Evolutionary conservation across 179 eudicot species (phyloP).

Genomic region (Heliamphora pulchella): DNA sequence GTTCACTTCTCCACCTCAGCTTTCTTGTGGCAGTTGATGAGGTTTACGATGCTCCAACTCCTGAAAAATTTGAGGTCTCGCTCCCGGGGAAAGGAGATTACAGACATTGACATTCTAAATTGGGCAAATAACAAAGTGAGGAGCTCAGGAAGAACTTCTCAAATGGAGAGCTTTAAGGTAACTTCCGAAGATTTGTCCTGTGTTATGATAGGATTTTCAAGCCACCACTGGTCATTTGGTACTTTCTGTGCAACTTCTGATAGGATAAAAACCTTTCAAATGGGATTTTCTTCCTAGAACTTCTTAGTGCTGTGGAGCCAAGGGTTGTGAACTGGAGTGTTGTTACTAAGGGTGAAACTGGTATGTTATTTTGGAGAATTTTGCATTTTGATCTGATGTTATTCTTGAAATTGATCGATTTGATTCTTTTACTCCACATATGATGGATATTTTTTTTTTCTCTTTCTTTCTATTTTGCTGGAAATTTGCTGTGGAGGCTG

Average conservation of each 20-base stretch:
- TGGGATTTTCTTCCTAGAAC: conserved; percentile 71
- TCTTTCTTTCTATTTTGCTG: neutral
- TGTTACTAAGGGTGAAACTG: conserved; percentile 68
- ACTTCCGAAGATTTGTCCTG: neutral
- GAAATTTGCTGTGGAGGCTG: neutral
- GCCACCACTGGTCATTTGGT: neutral
- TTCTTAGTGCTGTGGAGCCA: conserved; percentile 74
- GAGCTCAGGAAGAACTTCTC: conserved; percentile 51
- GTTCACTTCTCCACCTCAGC: conserved; percentile 33
- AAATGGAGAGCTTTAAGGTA: conserved; percentile 76
- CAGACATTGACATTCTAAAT: conserved; percentile 58
- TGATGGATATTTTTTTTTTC: neutral
- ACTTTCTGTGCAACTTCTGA: conserved; percentile 3
- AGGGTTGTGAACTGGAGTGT: conserved; percentile 79
- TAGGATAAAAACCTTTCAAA: conserved; percentile 72
- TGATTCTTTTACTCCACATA: too few species aligned
- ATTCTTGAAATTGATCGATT: neutral
- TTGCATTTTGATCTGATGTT: neutral
- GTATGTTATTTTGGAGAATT: conserved; percentile 22
- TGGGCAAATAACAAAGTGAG: conserved; percentile 79
- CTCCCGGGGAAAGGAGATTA: conserved; percentile 68
- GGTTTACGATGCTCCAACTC: conserved; percentile 69
- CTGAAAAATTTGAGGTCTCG: conserved; percentile 60
- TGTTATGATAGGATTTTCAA: neutral
- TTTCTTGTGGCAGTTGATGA: conserved; percentile 82